Conservation (phyloP, 768 basidiomycete genomes). For the Lentinula sp. region DNA sequence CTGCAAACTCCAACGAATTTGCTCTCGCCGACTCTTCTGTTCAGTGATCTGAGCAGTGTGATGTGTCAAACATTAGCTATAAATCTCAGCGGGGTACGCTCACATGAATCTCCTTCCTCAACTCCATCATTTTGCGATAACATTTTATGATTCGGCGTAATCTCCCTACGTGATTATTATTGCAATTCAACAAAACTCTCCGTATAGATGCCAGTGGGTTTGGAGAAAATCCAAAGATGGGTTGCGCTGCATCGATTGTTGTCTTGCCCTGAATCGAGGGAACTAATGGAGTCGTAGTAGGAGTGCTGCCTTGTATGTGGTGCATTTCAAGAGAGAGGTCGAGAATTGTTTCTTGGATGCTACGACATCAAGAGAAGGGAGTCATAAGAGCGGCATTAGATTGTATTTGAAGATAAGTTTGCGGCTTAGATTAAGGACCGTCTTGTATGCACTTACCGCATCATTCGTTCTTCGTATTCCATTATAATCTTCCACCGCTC, state of each 20-base stretch:
- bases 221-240: no score
- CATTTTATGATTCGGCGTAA: background rate
- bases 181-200: background rate
- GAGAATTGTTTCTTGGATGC: background rate
- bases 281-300: no score
- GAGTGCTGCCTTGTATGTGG: background rate
- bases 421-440: no score
- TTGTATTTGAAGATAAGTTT: no score
- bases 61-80: background rate
- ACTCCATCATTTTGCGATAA: background rate
- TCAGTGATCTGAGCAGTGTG: background rate
- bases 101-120: background rate
- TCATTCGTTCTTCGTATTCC: background rate
- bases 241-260: no score
- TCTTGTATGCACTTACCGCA: background rate
- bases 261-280: no score
- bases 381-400: background rate
- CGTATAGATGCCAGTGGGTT: background rate
- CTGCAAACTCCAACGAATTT: background rate
- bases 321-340: background rate
- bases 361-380: background rate
- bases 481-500: background rate
- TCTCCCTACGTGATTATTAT: background rate
- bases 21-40: background rate
- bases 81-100: background rate